Conservation (phyloP, 176 grass and related monocot genomes). For the Luzula sylvatica region DNA sequence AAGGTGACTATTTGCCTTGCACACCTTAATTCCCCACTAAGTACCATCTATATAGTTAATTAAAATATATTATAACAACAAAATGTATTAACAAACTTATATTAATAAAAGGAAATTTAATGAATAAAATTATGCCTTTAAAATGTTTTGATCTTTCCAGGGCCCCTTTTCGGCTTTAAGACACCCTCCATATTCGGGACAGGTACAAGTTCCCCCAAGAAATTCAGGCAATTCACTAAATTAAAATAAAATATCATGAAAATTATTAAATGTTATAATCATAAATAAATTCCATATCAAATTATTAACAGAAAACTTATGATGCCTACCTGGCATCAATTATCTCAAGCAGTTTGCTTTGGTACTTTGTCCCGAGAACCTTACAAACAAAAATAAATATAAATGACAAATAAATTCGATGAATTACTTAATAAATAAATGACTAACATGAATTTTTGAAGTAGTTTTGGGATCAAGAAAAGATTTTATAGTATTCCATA, state of each 20-base stretch:
- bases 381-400: slow-evolving; percentile 28
- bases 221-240: slow-evolving; percentile 26
- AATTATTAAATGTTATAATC: not conserved
- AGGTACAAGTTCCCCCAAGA: slow-evolving; percentile 20
- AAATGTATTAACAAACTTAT: slow-evolving; percentile 1
- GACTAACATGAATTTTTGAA: slow-evolving; percentile 92
- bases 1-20: slow-evolving; percentile 83
- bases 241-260: not conserved
- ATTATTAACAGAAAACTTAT: no score
- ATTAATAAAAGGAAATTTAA: not conserved
- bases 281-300: no score
- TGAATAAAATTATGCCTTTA: slow-evolving; percentile 2
- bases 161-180: slow-evolving; percentile 23
- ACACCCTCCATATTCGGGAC: slow-evolving; percentile 17
- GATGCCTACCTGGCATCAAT: slow-evolving; percentile 57
- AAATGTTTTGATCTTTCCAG: slow-evolving; percentile 21
- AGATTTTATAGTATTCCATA: slow-evolving; percentile 89
- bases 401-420: not conserved
- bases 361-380: slow-evolving; percentile 93
- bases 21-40: slow-evolving; percentile 66
- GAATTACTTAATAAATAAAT: slow-evolving; percentile 5
- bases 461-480: slow-evolving; percentile 97
- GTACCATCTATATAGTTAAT: slow-evolving; percentile 60
- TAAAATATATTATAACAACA: not conserved
- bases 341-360: slow-evolving; percentile 80